Percentiles rank a stretch among this genome's conserved stretches.
phyloP scores from a whole-genome alignment of 768 basidiomycete species.

The Podaxis sp. region DNA sequence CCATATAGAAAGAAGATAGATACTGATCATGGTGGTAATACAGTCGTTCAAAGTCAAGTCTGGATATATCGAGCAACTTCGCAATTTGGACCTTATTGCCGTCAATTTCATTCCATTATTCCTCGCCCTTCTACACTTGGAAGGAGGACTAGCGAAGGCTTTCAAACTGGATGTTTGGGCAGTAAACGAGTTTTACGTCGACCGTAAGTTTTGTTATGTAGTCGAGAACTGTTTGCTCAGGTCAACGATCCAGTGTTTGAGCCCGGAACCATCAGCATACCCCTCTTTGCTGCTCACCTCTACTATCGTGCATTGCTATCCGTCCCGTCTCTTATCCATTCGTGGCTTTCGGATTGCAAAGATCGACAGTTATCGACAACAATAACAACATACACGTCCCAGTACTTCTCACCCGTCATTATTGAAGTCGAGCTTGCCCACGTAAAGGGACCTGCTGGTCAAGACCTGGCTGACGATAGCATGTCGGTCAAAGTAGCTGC shows the following conservation, averaged over 20 bases:
- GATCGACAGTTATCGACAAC: slow-evolving; percentile 84
- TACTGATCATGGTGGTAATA: not conserved
- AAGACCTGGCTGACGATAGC: slow-evolving; percentile 73
- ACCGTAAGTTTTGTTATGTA: slow-evolving; percentile 46
- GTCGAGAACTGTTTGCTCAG: not conserved
- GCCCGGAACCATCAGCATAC: slow-evolving; percentile 48
- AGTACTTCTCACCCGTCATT: slow-evolving; percentile 87
- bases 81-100: slow-evolving; percentile 64
- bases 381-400: slow-evolving; percentile 76
- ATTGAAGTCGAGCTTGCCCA: slow-evolving; percentile 80
- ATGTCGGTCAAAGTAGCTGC: slow-evolving; percentile 69
- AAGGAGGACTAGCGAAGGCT: slow-evolving; percentile 59
- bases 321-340: slow-evolving; percentile 81
- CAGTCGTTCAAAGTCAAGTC: slow-evolving; percentile 88
- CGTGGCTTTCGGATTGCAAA: slow-evolving; percentile 85
- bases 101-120: slow-evolving; percentile 70
- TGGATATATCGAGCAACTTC: slow-evolving; percentile 84
- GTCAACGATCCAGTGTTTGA: slow-evolving; percentile 51
- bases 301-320: slow-evolving; percentile 85
- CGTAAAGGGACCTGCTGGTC: slow-evolving; percentile 55
- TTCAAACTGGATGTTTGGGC: slow-evolving; percentile 87
- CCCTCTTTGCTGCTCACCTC: slow-evolving; percentile 79
- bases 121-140: slow-evolving; percentile 65
- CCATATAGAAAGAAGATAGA: not conserved
- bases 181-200: slow-evolving; percentile 79